Evolutionary conservation across 352 stramenopile genomes (phyloP).

Genomic region (Phytophthora tentaculata): DNA sequence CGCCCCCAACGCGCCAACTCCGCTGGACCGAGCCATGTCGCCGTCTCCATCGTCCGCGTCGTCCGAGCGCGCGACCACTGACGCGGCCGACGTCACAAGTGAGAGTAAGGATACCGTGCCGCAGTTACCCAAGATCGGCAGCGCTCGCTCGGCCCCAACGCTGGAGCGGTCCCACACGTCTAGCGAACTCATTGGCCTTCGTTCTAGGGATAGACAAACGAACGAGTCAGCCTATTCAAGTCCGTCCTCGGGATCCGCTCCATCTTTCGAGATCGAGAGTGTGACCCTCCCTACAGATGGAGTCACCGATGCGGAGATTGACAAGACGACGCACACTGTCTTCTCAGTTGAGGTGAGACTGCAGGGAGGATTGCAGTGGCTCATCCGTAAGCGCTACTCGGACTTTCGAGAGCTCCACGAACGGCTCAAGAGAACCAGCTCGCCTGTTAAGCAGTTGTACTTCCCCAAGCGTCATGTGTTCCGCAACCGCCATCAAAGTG

Average conservation of each 20-base stretch:
- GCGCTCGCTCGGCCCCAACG: conserved; percentile 46
- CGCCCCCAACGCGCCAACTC: conserved; percentile 42
- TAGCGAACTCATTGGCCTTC: conserved; percentile 71
- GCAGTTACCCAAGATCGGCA: conserved; percentile 14
- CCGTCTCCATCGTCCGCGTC: conserved; percentile 50
- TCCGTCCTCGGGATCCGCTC: conserved; percentile 45
- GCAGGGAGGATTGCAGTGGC: conserved; percentile 84
- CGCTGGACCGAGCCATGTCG: conserved; percentile 42
- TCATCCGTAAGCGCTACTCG: conserved; percentile 90
- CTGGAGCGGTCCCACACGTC: conserved; percentile 78
- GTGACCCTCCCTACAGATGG: conserved; percentile 70
- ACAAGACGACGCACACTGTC: conserved; percentile 83
- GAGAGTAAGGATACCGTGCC: conserved; percentile 24
- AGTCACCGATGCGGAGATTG: conserved; percentile 82
- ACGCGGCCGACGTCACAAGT: conserved; percentile 33
- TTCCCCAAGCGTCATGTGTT: conserved; percentile 91
- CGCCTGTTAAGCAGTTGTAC: conserved; percentile 76
- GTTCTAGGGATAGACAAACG: conserved; percentile 55
- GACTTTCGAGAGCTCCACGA: conserved; percentile 90
- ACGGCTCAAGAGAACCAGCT: conserved; percentile 78
- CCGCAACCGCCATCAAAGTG: conserved; percentile 80
- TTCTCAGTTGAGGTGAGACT: conserved; percentile 85
- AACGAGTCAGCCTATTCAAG: conserved; percentile 50
- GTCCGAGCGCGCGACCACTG: conserved; percentile 15
- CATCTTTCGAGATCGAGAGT: conserved; percentile 87